These are phyloP conservation scores for Cryptococcus hybrid DNA, from an alignment of 1,284 basidiomycete genomes.

Conservation along the genomic window DNA sequence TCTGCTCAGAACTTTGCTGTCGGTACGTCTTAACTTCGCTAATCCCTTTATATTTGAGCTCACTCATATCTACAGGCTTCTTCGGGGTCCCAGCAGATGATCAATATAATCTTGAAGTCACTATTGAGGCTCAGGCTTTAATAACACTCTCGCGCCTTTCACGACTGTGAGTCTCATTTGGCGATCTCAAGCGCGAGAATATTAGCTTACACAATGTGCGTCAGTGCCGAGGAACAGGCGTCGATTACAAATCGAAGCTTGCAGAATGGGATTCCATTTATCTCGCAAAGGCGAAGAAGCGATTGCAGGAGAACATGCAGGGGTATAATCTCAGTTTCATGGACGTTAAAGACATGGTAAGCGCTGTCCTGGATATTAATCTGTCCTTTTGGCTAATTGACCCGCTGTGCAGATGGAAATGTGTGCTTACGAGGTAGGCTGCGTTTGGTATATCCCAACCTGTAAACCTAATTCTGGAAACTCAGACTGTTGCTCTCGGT, in stretches of 20 bases:
- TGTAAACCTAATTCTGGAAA: not conserved
- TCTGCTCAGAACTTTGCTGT: constrained; percentile 53
- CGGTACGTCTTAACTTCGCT: constrained; percentile 20
- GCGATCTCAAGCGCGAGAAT: not conserved
- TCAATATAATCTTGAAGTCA: constrained; percentile 50
- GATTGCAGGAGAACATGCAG: constrained; percentile 61
- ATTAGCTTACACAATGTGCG: no score
- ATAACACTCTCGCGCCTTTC: constrained; percentile 54
- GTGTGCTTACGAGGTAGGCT: constrained; percentile 60
- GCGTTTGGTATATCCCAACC: not conserved
- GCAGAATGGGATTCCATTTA: constrained; percentile 67
- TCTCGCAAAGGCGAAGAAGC: constrained; percentile 62
- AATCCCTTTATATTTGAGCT: not conserved
- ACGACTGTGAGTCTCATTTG: constrained; percentile 35
- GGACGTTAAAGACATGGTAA: constrained; percentile 60
- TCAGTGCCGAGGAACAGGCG: constrained; percentile 13
- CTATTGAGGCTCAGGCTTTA: constrained; percentile 52
- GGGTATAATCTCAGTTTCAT: constrained; percentile 68
- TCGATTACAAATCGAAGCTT: constrained; percentile 22
- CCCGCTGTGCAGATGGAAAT: constrained; percentile 41
- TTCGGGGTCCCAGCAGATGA: constrained; percentile 51
- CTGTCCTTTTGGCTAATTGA: constrained; percentile 54
- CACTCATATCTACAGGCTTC: constrained; percentile 33
- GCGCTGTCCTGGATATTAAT: not conserved
- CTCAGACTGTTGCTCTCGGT: constrained; percentile 52